A percentile compares a stretch with the other conserved stretches of the same genome.
phyloP scores from a whole-genome alignment of 2,329 filamentous ascomycete genomes.

The Penicillium sp. region DNA sequence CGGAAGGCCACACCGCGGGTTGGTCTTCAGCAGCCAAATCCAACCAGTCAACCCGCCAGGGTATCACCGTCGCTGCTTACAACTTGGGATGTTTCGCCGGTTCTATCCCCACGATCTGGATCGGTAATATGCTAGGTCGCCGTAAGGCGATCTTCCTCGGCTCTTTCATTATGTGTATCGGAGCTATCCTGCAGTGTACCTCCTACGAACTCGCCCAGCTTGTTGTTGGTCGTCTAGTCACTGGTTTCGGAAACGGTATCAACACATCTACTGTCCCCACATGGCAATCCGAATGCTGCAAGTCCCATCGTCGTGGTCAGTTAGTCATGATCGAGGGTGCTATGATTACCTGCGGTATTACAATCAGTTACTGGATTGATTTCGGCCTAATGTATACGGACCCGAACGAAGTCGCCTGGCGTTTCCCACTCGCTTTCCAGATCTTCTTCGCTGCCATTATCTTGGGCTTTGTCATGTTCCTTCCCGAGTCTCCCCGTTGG shows the following conservation, averaged over 20 bases:
- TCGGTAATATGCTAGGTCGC: conserved; percentile 54
- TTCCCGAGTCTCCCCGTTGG: conserved; percentile 64
- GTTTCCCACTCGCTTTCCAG: conserved; percentile 63
- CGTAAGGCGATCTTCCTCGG: conserved; percentile 52
- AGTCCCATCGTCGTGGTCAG: conserved; percentile 55
- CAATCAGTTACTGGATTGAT: conserved; percentile 57
- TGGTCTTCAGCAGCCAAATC: conserved; percentile 22
- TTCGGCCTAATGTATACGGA: conserved; percentile 59
- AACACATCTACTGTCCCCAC: conserved; percentile 55
- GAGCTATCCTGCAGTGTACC: conserved; percentile 50
- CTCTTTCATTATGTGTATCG: conserved; percentile 51
- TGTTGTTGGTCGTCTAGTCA: conserved; percentile 54
- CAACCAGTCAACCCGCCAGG: conserved; percentile 42
- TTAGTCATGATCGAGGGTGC: conserved; percentile 59
- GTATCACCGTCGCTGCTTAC: conserved; percentile 41
- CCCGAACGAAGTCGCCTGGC: conserved; percentile 54
- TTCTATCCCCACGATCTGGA: conserved; percentile 52
- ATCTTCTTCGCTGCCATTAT: conserved; percentile 61
- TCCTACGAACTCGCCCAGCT: conserved; percentile 52
- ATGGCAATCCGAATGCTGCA: conserved; percentile 56
- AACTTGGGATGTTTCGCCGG: conserved; percentile 53
- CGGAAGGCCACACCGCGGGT: conserved; percentile 16
- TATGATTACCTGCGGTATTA: conserved; percentile 57
- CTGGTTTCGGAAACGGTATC: conserved; percentile 55
- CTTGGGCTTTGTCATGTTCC: conserved; percentile 50